Conservation (phyloP, 164 flowering plant species). For the Echeveria elegans region DNA sequence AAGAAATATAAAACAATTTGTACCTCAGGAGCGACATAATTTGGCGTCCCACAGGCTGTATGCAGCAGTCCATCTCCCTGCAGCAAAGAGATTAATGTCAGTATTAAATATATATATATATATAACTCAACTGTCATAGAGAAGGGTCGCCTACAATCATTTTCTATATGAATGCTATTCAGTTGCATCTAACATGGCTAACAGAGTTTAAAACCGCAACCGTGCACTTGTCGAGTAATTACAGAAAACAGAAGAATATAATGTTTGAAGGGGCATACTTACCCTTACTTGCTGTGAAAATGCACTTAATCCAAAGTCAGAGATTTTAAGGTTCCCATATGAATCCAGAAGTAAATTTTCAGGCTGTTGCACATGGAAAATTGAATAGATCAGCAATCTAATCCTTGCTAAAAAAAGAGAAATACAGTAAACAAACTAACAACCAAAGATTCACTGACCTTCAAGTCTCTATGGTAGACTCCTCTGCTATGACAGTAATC, state of each 20-base stretch:
- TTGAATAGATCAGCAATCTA: no score
- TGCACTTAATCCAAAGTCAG: slow-evolving; percentile 70
- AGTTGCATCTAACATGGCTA: not conserved
- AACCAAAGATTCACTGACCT: slow-evolving; percentile 30
- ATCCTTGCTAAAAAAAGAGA: not conserved
- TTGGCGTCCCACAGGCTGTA: slow-evolving; percentile 95
- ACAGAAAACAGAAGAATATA: not conserved
- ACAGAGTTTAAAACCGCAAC: not conserved
- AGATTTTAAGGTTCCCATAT: slow-evolving; percentile 46
- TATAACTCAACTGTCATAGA: no score
- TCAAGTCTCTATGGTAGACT: slow-evolving; percentile 77
- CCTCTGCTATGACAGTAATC: slow-evolving; percentile 93
- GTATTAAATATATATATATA: not conserved
- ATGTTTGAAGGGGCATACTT: slow-evolving; percentile 9
- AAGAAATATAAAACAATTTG: not conserved
- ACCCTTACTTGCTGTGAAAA: slow-evolving; percentile 50
- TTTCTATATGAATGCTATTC: no score
- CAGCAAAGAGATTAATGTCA: not conserved
- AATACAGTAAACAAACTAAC: no score
- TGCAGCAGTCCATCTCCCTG: slow-evolving; percentile 90
- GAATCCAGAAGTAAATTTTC: slow-evolving; percentile 58
- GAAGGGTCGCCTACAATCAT: no score
- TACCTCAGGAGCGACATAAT: slow-evolving; percentile 99
- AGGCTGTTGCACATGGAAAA: slow-evolving; percentile 34
- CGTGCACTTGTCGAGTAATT: not conserved